phyloP scores from a whole-genome alignment of 208 protist genomes.

The Trypanosoma lewisi region DNA sequence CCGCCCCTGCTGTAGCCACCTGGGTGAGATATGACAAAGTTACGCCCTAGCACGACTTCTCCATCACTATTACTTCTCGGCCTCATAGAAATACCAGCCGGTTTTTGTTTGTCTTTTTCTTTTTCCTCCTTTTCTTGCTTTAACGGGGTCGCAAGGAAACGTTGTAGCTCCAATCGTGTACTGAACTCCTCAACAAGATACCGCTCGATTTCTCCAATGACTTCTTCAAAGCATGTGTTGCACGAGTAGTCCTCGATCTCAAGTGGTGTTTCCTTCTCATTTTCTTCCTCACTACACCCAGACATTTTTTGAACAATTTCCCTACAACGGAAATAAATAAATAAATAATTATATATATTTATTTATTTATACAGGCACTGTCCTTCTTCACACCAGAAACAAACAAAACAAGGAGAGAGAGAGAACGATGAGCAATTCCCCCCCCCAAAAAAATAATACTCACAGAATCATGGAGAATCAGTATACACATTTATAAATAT shows the following conservation, averaged over 20 bases:
- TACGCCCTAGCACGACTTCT: constrained; percentile 14
- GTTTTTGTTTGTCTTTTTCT: neutral
- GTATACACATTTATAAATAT: no score
- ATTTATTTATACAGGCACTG: no score
- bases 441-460: no score
- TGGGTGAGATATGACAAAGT: constrained; percentile 3
- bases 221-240: constrained; percentile 59
- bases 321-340: no score
- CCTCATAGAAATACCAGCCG: no score
- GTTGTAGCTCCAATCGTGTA: constrained; percentile 32
- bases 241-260: constrained; percentile 79
- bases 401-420: no score
- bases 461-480: no score
- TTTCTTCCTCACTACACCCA: neutral
- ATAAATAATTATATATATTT: no score
- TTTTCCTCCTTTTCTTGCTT: neutral
- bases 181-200: constrained; percentile 51
- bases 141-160: constrained; percentile 27
- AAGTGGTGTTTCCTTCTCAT: constrained; percentile 51
- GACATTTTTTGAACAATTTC: neutral
- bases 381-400: no score
- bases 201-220: constrained; percentile 52
- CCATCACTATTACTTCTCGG: neutral
- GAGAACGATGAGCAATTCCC: no score
- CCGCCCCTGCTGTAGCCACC: neutral